Evolutionary conservation across 495 filamentous ascomycete species (phyloP).

Genomic region (Neurospora sp.): DNA sequence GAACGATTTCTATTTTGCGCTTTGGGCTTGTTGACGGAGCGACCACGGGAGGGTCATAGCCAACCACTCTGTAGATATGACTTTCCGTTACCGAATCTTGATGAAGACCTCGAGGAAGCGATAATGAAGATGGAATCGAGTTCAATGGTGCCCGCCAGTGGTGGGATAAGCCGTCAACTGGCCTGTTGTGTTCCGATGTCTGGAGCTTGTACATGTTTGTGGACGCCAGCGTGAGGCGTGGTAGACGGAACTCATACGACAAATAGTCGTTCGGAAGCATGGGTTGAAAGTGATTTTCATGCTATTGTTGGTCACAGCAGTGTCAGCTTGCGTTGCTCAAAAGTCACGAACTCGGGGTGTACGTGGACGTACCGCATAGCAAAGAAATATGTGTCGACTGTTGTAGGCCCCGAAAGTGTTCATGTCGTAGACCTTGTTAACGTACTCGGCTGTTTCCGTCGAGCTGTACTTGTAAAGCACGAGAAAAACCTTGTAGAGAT

Average conservation of each 20-base stretch:
- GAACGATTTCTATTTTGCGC: background rate
- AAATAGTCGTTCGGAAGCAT: constrained; percentile 17
- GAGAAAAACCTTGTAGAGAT: constrained; percentile 14
- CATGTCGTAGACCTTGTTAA: constrained; percentile 12
- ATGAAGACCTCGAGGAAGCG: background rate
- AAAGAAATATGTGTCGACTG: constrained; percentile 18
- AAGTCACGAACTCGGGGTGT: background rate
- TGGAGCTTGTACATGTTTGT: constrained; percentile 9
- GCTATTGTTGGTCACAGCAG: background rate
- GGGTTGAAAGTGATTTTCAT: constrained; percentile 15
- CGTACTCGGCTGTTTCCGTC: too few relatives aligned
- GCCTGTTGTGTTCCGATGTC: background rate
- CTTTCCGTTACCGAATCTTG: background rate
- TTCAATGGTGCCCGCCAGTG: constrained; percentile 2
- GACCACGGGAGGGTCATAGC: background rate
- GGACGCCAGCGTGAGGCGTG: constrained; percentile 10
- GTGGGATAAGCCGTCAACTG: background rate
- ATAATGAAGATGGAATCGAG: background rate
- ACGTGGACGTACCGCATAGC: constrained; percentile 6
- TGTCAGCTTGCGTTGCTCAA: background rate
- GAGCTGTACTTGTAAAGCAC: constrained; percentile 15
- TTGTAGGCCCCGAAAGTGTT: constrained; percentile 17
- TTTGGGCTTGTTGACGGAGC: background rate
- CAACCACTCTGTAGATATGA: background rate
- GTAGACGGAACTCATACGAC: constrained; percentile 16